Evolutionary conservation across 2,329 filamentous ascomycete species (phyloP).

Genomic region (Rutstroemia sydowiana): DNA sequence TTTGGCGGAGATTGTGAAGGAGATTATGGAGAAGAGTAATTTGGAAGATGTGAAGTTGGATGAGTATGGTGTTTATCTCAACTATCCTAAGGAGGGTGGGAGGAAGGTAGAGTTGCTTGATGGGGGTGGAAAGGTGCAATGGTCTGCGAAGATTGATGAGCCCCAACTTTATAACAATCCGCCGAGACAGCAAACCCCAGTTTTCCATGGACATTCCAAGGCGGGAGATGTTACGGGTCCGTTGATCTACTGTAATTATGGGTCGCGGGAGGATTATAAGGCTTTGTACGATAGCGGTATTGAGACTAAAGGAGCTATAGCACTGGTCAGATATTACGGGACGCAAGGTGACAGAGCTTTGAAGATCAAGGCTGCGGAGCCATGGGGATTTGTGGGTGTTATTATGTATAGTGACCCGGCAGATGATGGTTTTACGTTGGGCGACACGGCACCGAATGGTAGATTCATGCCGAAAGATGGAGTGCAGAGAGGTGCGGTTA

Average conservation of each 20-base stretch:
- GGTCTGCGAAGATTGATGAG: conserved; percentile 82
- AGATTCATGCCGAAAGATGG: conserved; percentile 74
- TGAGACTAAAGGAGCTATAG: conserved; percentile 71
- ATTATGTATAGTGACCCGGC: conserved; percentile 88
- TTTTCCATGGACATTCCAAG: conserved; percentile 85
- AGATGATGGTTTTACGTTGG: conserved; percentile 73
- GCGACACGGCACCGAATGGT: conserved; percentile 67
- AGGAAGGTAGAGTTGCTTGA: conserved; percentile 75
- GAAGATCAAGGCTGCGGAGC: conserved; percentile 85
- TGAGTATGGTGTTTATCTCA: conserved; percentile 82
- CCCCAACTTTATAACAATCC: conserved; percentile 58
- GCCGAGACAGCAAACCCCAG: conserved; percentile 60
- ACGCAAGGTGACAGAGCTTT: conserved; percentile 64
- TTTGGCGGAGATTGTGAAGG: conserved; percentile 76
- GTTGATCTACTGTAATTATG: conserved; percentile 88
- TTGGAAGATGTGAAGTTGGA: conserved; percentile 72
- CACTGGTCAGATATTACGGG: conserved; percentile 73
- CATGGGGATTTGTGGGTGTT: conserved; percentile 78
- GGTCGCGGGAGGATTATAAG: conserved; percentile 76
- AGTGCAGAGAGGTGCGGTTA: conserved; percentile 76
- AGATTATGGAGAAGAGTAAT: conserved; percentile 62
- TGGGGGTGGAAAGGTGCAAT: conserved; percentile 54
- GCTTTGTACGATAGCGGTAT: conserved; percentile 63
- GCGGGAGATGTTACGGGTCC: conserved; percentile 80
- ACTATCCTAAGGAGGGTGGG: conserved; percentile 75